Conservation (phyloP, 2,329 filamentous ascomycete genomes). For the Exophiala sp. region DNA sequence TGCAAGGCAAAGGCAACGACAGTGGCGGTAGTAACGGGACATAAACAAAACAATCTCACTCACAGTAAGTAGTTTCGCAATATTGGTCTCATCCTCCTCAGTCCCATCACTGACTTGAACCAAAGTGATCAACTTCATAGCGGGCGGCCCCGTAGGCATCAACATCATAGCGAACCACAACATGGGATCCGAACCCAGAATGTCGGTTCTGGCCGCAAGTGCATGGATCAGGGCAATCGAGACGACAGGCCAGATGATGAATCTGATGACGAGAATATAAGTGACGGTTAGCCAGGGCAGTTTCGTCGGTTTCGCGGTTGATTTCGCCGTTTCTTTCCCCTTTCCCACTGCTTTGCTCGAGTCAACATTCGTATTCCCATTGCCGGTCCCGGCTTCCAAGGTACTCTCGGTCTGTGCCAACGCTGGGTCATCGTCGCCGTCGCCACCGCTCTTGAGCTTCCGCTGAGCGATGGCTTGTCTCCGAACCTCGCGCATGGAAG, state of each 20-base stretch:
- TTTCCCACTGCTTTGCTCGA: background rate
- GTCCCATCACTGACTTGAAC: constrained; percentile 38
- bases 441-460: background rate
- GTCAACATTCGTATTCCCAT: background rate
- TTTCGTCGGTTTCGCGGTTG: background rate
- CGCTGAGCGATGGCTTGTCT: background rate
- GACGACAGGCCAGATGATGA: constrained; percentile 55
- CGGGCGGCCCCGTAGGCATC: constrained; percentile 52
- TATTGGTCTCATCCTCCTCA: constrained; percentile 47
- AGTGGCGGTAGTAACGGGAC: background rate
- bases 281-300: constrained; percentile 45
- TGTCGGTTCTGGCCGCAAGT: constrained; percentile 48
- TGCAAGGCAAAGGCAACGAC: too few relatives aligned
- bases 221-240: constrained; percentile 52
- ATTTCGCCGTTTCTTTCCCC: background rate
- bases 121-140: constrained; percentile 51
- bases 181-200: constrained; percentile 55
- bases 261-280: constrained; percentile 52
- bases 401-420: constrained; percentile 28
- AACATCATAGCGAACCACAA: constrained; percentile 62
- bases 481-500: constrained; percentile 42
- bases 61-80: constrained; percentile 45
- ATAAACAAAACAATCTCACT: background rate
- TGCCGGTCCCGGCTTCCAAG: constrained; percentile 35
- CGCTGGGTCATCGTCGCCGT: constrained; percentile 15